Base-by-base conservation (phyloP, 31 red algal species). In the Asparagopsis taxiformis region DNA sequence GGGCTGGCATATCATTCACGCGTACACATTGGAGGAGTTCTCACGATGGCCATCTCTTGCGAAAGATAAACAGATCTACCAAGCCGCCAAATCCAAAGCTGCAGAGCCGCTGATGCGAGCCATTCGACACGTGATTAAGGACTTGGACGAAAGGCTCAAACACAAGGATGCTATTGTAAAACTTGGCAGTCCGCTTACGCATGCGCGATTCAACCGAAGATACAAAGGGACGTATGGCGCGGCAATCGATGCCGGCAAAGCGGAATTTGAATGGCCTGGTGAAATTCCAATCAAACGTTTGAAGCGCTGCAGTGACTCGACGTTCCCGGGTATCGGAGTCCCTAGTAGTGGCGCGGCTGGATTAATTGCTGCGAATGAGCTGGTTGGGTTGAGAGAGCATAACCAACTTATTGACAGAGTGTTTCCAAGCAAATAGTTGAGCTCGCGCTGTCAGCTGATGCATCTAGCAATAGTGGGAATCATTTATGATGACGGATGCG, bases 291-390 rank as follows among this genome's bases (percentile, higher is more conserved):
- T 89, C 46, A 52, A 70, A 41, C 41, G 65, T 53, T 62, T 89
- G 26, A 65, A 57, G 55, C 31, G 87, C 22, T 74, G 68, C 70
- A 51, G 78, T 61, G 87, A 91, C 68, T 91, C 87, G 3, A 50
- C 59, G 35, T 79, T 91, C 55, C 87, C 87, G 1, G 87, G 87
- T n/a, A 91, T 91, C 44, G 87, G 87, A 26, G 71, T 76, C 1
- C 82, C 82, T 8, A 76, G 70, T 52, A 70, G 62, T 62, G 82
- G 70, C 2, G 82, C 82, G 22, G 62, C 70, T 25, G 82, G 82
- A 25, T 35, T 76, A 34, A 86, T 86, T 35, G 82, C 82, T 10
- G 71, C 82, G 23, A 86, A 75, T 62, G 51, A 70, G 37, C 33
- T 81, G 36, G 77, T 81, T 51, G 77, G 77, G 25, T 48, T 81